These are phyloP conservation scores for Haplosporangium gracile DNA, from an alignment of 192 early-diverging fungal genomes.

Conservation along the genomic window DNA sequence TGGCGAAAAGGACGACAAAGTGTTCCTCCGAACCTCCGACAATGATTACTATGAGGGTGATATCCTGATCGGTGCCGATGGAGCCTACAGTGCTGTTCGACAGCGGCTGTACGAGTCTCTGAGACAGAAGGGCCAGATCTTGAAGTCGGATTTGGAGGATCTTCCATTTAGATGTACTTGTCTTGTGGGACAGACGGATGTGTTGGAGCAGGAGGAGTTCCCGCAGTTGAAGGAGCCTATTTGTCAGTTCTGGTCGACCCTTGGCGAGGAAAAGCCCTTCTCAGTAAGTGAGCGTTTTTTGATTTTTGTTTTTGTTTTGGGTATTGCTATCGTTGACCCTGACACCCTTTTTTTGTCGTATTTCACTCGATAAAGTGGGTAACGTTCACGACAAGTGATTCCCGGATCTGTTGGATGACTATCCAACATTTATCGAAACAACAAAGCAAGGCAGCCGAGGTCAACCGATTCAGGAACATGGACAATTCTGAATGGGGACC, in stretches of 20 bases:
- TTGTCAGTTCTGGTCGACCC: background rate
- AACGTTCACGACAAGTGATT: background rate
- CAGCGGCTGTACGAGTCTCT: constrained; percentile 13
- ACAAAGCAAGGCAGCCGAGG: background rate
- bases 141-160: background rate
- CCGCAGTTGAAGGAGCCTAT: constrained; percentile 2
- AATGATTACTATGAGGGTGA: constrained; percentile 14
- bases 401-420: constrained; percentile 16
- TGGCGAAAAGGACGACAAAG: constrained; percentile 19
- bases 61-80: constrained; percentile 52
- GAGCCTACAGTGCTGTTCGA: constrained; percentile 34
- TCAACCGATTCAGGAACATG: background rate
- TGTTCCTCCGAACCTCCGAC: constrained; percentile 28
- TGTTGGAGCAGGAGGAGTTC: constrained; percentile 7
- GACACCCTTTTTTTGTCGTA: background rate
- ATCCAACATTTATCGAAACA: constrained; percentile 5
- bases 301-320: background rate
- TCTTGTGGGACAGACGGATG: constrained; percentile 16
- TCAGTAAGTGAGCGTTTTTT: background rate
- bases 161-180: constrained; percentile 10
- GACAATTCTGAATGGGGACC: constrained; percentile 29
- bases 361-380: constrained; percentile 15
- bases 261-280: constrained; percentile 21
- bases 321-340: background rate
- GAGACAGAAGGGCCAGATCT: background rate